Evolutionary conservation across 2,329 filamentous ascomycete genomes (phyloP).

Genomic region (Colletotrichum agaves): DNA sequence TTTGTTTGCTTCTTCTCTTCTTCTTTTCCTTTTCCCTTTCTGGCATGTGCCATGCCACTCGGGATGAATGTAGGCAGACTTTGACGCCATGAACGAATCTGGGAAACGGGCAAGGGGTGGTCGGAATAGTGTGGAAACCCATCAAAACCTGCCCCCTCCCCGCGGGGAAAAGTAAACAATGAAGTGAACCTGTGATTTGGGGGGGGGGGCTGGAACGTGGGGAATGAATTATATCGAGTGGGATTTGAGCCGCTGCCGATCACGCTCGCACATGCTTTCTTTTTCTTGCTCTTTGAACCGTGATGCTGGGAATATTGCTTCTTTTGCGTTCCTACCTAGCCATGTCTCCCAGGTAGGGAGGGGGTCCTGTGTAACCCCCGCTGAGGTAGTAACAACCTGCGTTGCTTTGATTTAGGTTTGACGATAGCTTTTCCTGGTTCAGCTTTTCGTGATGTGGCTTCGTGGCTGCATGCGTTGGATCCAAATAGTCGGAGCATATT

Average conservation of each 20-base stretch:
- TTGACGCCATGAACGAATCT: not conserved
- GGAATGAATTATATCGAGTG: not conserved
- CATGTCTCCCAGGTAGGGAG: too few species aligned
- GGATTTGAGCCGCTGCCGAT: constrained; percentile 34
- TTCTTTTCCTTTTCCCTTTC: not conserved
- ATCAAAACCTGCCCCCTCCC: not conserved
- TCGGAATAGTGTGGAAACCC: not conserved
- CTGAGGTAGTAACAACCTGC: too few species aligned
- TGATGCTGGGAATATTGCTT: too few species aligned
- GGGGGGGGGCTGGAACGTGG: constrained; percentile 28
- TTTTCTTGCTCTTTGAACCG: not conserved
- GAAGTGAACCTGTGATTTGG: not conserved
- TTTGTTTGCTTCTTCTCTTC: not conserved
- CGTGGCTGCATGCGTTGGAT: too few species aligned
- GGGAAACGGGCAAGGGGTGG: not conserved
- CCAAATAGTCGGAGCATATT: too few species aligned
- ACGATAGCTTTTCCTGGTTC: too few species aligned
- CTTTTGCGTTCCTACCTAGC: too few species aligned
- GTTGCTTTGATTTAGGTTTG: too few species aligned
- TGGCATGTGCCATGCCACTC: constrained; percentile 11
- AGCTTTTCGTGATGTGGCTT: too few species aligned
- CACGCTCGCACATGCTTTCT: constrained; percentile 19
- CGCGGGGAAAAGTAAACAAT: not conserved
- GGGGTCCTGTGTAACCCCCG: too few species aligned
- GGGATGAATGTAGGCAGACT: not conserved